Conservation (phyloP, 1,139 yeast species). For the Scheffersomyces quercinus region DNA sequence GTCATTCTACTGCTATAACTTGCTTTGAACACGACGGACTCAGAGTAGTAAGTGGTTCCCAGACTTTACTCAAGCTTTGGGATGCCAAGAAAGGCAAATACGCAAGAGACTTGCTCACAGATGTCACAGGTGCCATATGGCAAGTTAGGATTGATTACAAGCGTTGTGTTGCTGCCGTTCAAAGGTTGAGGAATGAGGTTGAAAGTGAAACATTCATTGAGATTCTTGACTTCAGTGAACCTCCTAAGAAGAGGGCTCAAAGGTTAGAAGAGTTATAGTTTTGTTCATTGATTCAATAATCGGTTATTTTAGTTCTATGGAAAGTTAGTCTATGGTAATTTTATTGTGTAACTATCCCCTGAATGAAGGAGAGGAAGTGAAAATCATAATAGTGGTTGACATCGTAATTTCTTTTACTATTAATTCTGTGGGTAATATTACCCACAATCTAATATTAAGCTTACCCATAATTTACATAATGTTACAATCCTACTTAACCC, state of each 20-base stretch:
- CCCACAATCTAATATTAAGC: no score
- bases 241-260: conserved; percentile 17
- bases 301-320: no score
- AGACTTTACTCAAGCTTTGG: conserved; percentile 78
- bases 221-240: conserved; percentile 75
- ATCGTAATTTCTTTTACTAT: no score
- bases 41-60: conserved; percentile 86
- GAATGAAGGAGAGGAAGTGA: no score
- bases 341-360: no score
- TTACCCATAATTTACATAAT: no score
- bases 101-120: conserved; percentile 72
- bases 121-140: conserved; percentile 87
- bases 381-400: no score
- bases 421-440: no score
- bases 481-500: no score
- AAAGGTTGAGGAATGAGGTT: conserved; percentile 46
- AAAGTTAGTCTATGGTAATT: no score
- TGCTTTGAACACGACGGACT: conserved; percentile 91
- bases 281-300: no score
- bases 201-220: conserved; percentile 71
- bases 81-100: conserved; percentile 76
- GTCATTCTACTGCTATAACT: conserved; percentile 87
- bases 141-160: conserved; percentile 86
- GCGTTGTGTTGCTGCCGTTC: conserved; percentile 92
- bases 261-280: not conserved